Conservation (phyloP, 2,329 filamentous ascomycete species). For the Penicillium paneum region DNA sequence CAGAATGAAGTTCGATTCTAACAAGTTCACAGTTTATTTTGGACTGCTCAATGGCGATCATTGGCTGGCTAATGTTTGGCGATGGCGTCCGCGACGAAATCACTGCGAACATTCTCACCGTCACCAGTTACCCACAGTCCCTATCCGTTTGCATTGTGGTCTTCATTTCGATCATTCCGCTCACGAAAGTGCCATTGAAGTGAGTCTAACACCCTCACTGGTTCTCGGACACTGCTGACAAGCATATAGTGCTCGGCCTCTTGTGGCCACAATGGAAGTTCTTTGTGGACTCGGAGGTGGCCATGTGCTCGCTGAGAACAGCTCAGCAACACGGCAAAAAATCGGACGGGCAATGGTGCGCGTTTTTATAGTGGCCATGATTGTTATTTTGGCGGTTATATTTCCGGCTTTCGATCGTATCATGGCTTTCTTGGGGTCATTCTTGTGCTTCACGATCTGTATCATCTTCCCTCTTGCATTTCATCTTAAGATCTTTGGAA, state of each 20-base stretch:
- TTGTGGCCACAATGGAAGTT: slow-evolving; percentile 80
- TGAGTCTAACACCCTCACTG: slow-evolving; percentile 29
- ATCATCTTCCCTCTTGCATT: slow-evolving; percentile 86
- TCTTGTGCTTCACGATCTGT: slow-evolving; percentile 90
- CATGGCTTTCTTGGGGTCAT: slow-evolving; percentile 85
- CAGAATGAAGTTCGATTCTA: slow-evolving; percentile 7
- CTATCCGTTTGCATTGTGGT: slow-evolving; percentile 77
- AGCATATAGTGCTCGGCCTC: slow-evolving; percentile 64
- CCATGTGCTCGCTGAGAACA: slow-evolving; percentile 30
- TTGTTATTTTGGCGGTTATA: slow-evolving; percentile 70
- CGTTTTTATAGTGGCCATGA: slow-evolving; percentile 64
- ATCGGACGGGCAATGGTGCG: slow-evolving; percentile 60
- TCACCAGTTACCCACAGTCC: slow-evolving; percentile 67
- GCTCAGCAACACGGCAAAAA: slow-evolving; percentile 53
- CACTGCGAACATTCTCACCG: slow-evolving; percentile 81
- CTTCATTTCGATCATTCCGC: slow-evolving; percentile 86
- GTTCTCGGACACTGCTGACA: slow-evolving; percentile 19
- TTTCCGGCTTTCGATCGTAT: slow-evolving; percentile 82
- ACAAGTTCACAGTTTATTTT: slow-evolving; percentile 61
- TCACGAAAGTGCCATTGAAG: slow-evolving; percentile 93
- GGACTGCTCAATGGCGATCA: slow-evolving; percentile 75
- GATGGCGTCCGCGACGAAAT: slow-evolving; percentile 83
- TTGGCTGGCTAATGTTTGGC: slow-evolving; percentile 92
- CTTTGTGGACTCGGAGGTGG: slow-evolving; percentile 67
- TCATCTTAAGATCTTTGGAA: slow-evolving; percentile 82